A percentile compares a stretch with the other conserved stretches of the same genome.
Conservation (phyloP, 768 basidiomycete species). For the Mycena haematopus region DNA sequence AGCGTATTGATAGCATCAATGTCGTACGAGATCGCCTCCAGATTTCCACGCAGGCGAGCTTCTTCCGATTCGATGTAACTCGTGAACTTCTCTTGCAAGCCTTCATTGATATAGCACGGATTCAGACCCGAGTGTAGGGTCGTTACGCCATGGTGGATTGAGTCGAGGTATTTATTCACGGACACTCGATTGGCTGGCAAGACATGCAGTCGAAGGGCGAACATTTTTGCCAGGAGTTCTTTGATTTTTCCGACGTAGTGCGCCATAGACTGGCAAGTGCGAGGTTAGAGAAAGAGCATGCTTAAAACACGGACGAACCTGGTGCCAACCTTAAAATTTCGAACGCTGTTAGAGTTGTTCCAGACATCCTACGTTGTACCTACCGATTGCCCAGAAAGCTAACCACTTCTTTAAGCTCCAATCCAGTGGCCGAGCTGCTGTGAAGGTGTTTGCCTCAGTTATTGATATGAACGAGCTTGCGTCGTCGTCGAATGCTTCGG, state of each 20-base stretch:
- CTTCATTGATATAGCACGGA: conserved; percentile 30
- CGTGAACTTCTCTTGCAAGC: conserved; percentile 34
- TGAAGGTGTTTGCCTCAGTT: conserved; percentile 42
- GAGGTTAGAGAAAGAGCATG: background rate
- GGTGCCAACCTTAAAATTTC: conserved; percentile 19
- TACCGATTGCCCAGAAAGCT: conserved; percentile 43
- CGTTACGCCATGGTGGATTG: conserved; percentile 26
- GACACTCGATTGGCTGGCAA: conserved; percentile 21
- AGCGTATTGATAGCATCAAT: conserved; percentile 41
- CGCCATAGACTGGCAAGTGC: conserved; percentile 18
- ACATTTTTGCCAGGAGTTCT: conserved; percentile 29
- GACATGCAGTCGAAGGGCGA: conserved; percentile 22
- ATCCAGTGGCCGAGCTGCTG: conserved; percentile 35
- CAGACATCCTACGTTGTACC: background rate
- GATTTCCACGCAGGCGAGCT: conserved; percentile 33
- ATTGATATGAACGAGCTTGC: conserved; percentile 39
- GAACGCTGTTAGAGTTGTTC: background rate
- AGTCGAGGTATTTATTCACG: conserved; percentile 29
- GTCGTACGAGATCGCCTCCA: conserved; percentile 38
- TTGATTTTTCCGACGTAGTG: conserved; percentile 26
- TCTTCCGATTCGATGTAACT: conserved; percentile 35
- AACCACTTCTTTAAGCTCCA: conserved; percentile 43
- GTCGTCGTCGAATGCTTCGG: conserved; percentile 47
- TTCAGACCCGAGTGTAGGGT: conserved; percentile 29
- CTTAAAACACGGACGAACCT: conserved; percentile 5